These are phyloP conservation scores for Yamadazyma dushanensis DNA, from an alignment of 1,139 yeast species.

Conservation along the genomic window DNA sequence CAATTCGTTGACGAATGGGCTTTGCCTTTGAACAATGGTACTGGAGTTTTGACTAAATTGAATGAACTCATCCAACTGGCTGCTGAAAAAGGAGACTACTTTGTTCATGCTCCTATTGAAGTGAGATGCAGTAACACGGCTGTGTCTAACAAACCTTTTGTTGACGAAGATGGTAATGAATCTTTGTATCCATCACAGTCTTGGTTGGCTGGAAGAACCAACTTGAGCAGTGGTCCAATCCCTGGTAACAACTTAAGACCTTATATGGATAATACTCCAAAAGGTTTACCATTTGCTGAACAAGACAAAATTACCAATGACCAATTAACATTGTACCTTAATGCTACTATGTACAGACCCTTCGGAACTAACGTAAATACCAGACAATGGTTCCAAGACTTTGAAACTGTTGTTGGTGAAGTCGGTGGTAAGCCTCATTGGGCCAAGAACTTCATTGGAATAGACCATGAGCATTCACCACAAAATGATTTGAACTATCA, in stretches of 20 bases:
- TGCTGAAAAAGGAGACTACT: constrained; percentile 59
- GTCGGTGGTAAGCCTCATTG: constrained; percentile 97
- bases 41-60: constrained; percentile 64
- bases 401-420: constrained; percentile 72
- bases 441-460: constrained; percentile 96
- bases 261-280: constrained; percentile 76
- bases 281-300: constrained; percentile 50
- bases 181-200: constrained; percentile 42
- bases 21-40: constrained; percentile 78
- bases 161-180: constrained; percentile 46
- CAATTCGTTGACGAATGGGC: constrained; percentile 98
- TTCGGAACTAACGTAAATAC: constrained; percentile 74
- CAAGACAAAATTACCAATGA: constrained; percentile 60
- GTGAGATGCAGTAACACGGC: constrained; percentile 91
- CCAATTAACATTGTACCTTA: constrained; percentile 81
- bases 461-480: constrained; percentile 31
- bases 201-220: constrained; percentile 39
- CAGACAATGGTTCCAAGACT: constrained; percentile 77
- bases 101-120: constrained; percentile 94
- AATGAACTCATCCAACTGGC: constrained; percentile 64
- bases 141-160: constrained; percentile 40
- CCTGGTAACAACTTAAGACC: constrained; percentile 86
- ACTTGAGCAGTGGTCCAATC: constrained; percentile 64
- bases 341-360: constrained; percentile 96
- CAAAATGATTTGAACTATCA: constrained; percentile 40